A percentile compares a stretch with the other conserved stretches of the same genome.
These are phyloP conservation scores for Houttuynia cordata DNA, from an alignment of 164 flowering plant species.

Conservation along the genomic window DNA sequence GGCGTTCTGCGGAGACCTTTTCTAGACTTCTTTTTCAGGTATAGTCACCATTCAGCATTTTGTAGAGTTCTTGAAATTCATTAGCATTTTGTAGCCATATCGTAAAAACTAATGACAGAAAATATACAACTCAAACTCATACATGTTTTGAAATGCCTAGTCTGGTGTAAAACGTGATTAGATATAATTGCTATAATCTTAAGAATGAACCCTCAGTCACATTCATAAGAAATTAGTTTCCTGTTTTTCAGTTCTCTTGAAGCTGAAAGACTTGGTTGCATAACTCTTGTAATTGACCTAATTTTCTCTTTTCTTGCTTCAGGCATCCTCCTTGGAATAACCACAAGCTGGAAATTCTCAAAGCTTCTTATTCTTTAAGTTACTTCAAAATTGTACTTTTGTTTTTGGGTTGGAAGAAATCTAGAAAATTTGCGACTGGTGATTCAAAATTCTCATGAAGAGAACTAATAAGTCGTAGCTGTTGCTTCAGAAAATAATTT, in stretches of 20 bases:
- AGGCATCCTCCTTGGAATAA: slow-evolving; percentile 80
- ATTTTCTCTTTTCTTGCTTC: slow-evolving; percentile 17
- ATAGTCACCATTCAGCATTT: not conserved
- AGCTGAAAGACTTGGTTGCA: not conserved
- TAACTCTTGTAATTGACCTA: not conserved
- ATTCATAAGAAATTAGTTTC: too few relatives aligned
- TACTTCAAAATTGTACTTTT: not conserved
- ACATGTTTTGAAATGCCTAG: too few relatives aligned
- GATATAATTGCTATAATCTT: too few relatives aligned
- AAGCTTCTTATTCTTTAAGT: slow-evolving; percentile 7
- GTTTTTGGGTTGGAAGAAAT: not conserved
- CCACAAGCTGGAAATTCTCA: slow-evolving; percentile 43
- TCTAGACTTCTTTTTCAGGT: not conserved
- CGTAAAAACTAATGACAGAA: too few relatives aligned
- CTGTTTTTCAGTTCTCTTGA: too few relatives aligned
- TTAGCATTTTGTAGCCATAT: not conserved
- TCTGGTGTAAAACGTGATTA: too few relatives aligned
- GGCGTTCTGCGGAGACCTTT: slow-evolving; percentile 37
- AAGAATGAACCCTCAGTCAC: too few relatives aligned
- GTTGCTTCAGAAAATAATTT: too few relatives aligned
- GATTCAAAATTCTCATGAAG: too few relatives aligned
- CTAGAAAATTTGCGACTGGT: too few relatives aligned
- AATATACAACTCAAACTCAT: too few relatives aligned
- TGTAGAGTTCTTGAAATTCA: not conserved
- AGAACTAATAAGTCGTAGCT: too few relatives aligned